Percentiles rank a stretch among this genome's conserved stretches.
Conservation (phyloP, 495 filamentous ascomycete species). For the Neurospora sp. region DNA sequence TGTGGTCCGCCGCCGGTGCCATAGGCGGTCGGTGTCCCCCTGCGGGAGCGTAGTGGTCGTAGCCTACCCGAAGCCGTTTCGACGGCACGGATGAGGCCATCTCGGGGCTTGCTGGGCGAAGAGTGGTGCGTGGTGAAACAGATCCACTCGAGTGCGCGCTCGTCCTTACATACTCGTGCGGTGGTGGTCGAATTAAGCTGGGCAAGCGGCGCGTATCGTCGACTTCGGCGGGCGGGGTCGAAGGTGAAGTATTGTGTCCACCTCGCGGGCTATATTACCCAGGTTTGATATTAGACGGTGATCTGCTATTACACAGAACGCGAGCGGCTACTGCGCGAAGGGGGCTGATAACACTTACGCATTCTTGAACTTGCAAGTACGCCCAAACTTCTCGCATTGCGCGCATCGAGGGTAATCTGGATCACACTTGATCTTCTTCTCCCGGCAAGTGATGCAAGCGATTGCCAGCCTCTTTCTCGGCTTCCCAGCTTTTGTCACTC, state of each 20-base stretch:
- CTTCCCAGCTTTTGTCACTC: slow-evolving; percentile 85
- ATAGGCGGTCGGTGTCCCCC: slow-evolving; percentile 21
- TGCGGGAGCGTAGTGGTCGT: slow-evolving; percentile 31
- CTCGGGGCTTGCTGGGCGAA: slow-evolving; percentile 21
- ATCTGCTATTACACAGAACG: neutral
- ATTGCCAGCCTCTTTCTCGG: slow-evolving; percentile 82
- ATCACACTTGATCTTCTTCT: slow-evolving; percentile 97
- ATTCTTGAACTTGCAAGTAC: slow-evolving; percentile 76
- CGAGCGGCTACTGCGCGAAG: neutral
- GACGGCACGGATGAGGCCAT: slow-evolving; percentile 17
- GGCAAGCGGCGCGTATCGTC: slow-evolving; percentile 32
- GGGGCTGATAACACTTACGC: slow-evolving; percentile 50
- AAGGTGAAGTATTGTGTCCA: slow-evolving; percentile 42
- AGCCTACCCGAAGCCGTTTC: slow-evolving; percentile 31
- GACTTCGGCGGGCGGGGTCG: slow-evolving; percentile 38
- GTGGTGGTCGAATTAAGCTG: slow-evolving; percentile 14
- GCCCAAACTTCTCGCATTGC: slow-evolving; percentile 82
- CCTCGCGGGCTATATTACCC: slow-evolving; percentile 36
- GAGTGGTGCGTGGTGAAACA: slow-evolving; percentile 32
- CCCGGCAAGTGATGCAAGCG: slow-evolving; percentile 80
- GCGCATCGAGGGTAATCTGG: slow-evolving; percentile 76
- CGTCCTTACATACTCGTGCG: slow-evolving; percentile 22
- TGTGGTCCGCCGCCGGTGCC: slow-evolving; percentile 22
- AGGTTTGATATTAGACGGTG: slow-evolving; percentile 7
- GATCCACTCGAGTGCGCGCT: slow-evolving; percentile 32